These are phyloP conservation scores for Candida sojae DNA, from an alignment of 1,139 yeast genomes.

Conservation along the genomic window DNA sequence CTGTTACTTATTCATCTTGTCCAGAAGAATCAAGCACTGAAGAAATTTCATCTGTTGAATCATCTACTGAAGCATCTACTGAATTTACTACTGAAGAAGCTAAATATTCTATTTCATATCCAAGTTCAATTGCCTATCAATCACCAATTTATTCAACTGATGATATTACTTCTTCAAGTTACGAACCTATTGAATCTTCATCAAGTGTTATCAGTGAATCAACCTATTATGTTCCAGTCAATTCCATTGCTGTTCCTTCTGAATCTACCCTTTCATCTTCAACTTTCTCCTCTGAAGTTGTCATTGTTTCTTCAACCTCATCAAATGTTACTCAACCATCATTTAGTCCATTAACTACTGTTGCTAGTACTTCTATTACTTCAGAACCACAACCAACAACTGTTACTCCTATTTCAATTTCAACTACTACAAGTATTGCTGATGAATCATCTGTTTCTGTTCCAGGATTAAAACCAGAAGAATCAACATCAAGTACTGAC, in stretches of 20 bases:
- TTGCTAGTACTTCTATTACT: neutral
- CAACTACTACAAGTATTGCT: constrained; percentile 7
- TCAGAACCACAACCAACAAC: neutral
- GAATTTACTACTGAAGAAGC: too few species aligned
- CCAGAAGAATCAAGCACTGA: constrained; percentile 1
- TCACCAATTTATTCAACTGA: neutral
- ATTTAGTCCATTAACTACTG: neutral
- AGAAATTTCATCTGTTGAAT: neutral
- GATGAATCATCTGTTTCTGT: constrained; percentile 5
- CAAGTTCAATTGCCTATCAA: neutral
- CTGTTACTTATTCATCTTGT: constrained; percentile 4
- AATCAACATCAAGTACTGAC: neutral
- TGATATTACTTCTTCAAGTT: neutral
- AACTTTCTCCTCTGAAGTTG: neutral
- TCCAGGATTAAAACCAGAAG: neutral
- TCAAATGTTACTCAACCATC: neutral
- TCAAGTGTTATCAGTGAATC: too few species aligned
- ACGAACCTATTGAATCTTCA: too few species aligned
- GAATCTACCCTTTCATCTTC: neutral
- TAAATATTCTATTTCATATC: neutral
- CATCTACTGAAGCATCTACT: neutral
- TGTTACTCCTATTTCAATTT: too few species aligned
- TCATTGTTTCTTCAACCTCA: neutral
- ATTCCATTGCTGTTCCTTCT: neutral
- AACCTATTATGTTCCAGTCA: too few species aligned